Conservation (phyloP, 768 basidiomycete genomes). For the Mycena venus region DNA sequence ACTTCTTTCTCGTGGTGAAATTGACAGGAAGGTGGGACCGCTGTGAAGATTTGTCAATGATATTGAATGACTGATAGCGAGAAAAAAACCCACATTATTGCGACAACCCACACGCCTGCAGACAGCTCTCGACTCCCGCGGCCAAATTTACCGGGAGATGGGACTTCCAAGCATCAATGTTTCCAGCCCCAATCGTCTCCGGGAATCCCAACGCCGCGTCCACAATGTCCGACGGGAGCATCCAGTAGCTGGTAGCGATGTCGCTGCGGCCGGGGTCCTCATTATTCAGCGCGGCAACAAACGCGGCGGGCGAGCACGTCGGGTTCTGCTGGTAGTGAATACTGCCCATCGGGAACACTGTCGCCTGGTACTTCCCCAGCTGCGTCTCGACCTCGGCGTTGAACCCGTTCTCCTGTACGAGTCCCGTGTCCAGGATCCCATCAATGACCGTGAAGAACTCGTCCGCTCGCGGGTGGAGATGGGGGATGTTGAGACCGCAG, state of each 20-base stretch:
- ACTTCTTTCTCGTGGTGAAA: too few species aligned
- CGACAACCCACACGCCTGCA: conserved; percentile 24
- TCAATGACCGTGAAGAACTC: conserved; percentile 48
- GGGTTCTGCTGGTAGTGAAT: too few species aligned
- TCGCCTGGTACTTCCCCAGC: too few species aligned
- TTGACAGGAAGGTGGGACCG: too few species aligned
- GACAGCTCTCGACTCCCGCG: conserved; percentile 28
- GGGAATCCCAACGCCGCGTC: conserved; percentile 30
- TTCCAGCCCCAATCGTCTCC: conserved; percentile 21
- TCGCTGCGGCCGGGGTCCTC: conserved; percentile 28
- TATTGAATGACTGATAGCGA: too few species aligned
- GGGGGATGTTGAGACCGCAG: conserved; percentile 51
- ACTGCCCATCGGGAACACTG: too few species aligned
- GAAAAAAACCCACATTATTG: not conserved
- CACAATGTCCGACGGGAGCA: conserved; percentile 18
- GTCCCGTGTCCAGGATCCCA: too few species aligned
- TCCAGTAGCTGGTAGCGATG: conserved; percentile 27
- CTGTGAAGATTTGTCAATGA: too few species aligned
- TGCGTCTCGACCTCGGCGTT: too few species aligned
- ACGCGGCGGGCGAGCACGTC: too few species aligned
- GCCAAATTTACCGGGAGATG: conserved; percentile 26
- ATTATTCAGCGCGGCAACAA: too few species aligned
- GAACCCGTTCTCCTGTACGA: too few species aligned
- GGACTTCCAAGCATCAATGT: conserved; percentile 24
- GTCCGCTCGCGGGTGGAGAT: conserved; percentile 50